Evolutionary conservation across 495 filamentous ascomycete genomes (phyloP), one percentile per base, ranked within the genome.

Genomic region (Pseudevernia furfuracea): DNA sequence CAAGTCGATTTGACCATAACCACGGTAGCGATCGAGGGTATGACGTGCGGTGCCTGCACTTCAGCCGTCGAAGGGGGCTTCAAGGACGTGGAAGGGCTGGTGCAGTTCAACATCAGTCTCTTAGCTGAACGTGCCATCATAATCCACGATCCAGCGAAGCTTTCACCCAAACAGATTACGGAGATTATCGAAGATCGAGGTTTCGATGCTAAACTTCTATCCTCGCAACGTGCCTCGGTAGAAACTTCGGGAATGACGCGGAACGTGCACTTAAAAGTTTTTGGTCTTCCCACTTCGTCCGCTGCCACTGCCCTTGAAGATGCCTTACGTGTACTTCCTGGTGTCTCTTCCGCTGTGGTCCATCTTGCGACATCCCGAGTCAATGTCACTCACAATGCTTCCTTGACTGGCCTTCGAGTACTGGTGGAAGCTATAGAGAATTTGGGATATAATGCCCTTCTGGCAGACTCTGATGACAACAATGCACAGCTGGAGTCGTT

Each of bases 1-100:
- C 61, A 58, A 60, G 60, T 62, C 30, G 71, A 76, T 34, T 69
- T 80, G 4, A 70, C 84, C 66, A 85, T 87, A 7, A 97, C 92
- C 0, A 96, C 91, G 1, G 81, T 98, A 23, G 84, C 87, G 6
- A 84, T 98, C 32, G 89, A 89, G 69, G 94, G 94, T 37, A 97
- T 98, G 94, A 97, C 93, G 7, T 98, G 93, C 70, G 93, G 93
- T 28, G 91, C 93, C 34, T 98, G 94, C 73, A 97, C 93, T 10
- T 89, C 92, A 15, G 92, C 94, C 49, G 83, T 97, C 25, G 87
- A 96, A 74, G 84, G 84, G 59, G 91, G 88, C 4, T 95, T 97
- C 71, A 82, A 85, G 62, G 85, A 85, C 64, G 78, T 93, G 21
- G 77, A 86, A 3, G 95, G 93, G 1, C 74, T 98, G 19, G 80